Evolutionary conservation across 306 rosid genomes (phyloP).

Genomic region (Cucumis melo): DNA sequence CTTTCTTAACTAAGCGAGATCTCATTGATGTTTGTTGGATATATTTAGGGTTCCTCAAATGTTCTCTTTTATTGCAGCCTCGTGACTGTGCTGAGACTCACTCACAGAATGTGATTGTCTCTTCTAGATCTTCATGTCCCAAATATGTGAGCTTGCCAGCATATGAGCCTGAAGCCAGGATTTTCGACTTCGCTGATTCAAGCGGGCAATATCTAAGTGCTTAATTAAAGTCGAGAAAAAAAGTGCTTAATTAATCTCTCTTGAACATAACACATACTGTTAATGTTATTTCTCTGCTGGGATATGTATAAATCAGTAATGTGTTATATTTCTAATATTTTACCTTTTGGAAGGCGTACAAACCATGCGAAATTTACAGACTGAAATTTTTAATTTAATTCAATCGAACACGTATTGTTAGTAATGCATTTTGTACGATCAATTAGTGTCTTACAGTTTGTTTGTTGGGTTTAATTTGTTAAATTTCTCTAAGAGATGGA

Average conservation of each 20-base stretch:
- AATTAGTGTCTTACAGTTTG: too few relatives aligned
- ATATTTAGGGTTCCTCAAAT: neutral
- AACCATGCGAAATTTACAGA: too few relatives aligned
- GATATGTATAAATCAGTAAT: neutral
- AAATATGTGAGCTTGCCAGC: slow-evolving; percentile 59
- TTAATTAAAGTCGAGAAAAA: neutral
- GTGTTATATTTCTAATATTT: neutral
- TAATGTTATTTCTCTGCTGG: neutral
- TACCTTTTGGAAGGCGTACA: neutral
- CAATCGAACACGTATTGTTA: too few relatives aligned
- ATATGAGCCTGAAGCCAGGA: slow-evolving; percentile 28
- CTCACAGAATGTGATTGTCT: slow-evolving; percentile 28
- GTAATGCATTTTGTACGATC: too few relatives aligned
- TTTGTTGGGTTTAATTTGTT: too few relatives aligned
- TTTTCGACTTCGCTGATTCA: neutral
- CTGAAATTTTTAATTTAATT: too few relatives aligned
- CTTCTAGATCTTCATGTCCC: slow-evolving; percentile 59
- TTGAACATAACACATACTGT: neutral
- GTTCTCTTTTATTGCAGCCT: slow-evolving; percentile 37
- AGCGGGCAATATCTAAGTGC: neutral
- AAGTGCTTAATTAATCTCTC: too few relatives aligned
- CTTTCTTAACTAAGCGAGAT: neutral
- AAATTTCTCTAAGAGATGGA: too few relatives aligned
- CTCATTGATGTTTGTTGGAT: neutral
- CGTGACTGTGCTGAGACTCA: slow-evolving; percentile 45